Conservation (phyloP, 1,284 basidiomycete genomes). For the Apiotrichum siamense region DNA sequence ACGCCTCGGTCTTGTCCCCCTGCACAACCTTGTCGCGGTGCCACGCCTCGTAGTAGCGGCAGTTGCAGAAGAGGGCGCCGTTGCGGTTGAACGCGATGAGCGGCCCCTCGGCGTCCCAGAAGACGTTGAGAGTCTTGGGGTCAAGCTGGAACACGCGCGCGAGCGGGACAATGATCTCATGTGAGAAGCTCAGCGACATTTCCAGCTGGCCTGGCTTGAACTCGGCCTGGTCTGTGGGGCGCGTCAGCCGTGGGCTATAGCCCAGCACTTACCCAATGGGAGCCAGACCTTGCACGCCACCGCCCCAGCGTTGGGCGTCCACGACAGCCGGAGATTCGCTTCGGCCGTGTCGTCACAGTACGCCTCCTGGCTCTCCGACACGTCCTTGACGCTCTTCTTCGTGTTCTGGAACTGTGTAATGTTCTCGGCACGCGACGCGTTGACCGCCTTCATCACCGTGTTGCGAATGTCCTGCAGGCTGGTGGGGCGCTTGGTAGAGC, state of each 20-base stretch:
- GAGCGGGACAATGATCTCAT: slow-evolving; percentile 52
- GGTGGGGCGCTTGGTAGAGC: slow-evolving; percentile 21
- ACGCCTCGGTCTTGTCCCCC: slow-evolving; percentile 49
- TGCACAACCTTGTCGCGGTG: slow-evolving; percentile 50
- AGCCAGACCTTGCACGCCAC: slow-evolving; percentile 56
- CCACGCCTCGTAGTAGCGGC: slow-evolving; percentile 81
- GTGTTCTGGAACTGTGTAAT: slow-evolving; percentile 53
- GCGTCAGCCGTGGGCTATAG: too few relatives aligned
- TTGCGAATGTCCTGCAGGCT: slow-evolving; percentile 27
- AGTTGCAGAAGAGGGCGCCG: slow-evolving; percentile 82
- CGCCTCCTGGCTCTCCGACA: slow-evolving; percentile 68
- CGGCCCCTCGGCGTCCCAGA: slow-evolving; percentile 73
- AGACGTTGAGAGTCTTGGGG: slow-evolving; percentile 70
- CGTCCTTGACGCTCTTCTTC: slow-evolving; percentile 61
- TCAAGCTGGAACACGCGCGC: slow-evolving; percentile 38
- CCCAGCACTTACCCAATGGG: slow-evolving; percentile 59
- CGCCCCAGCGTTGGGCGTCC: slow-evolving; percentile 13
- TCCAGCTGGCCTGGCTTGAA: slow-evolving; percentile 27
- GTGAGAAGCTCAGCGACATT: slow-evolving; percentile 56
- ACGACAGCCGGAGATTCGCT: slow-evolving; percentile 56
- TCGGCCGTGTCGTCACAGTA: slow-evolving; percentile 76
- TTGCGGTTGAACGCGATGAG: slow-evolving; percentile 90
- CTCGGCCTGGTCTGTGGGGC: slow-evolving; percentile 16
- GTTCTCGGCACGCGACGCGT: slow-evolving; percentile 63
- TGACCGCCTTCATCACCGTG: slow-evolving; percentile 62